phyloP scores from a whole-genome alignment of 2,329 filamentous ascomycete species.

The Pleomassaria siparia region DNA sequence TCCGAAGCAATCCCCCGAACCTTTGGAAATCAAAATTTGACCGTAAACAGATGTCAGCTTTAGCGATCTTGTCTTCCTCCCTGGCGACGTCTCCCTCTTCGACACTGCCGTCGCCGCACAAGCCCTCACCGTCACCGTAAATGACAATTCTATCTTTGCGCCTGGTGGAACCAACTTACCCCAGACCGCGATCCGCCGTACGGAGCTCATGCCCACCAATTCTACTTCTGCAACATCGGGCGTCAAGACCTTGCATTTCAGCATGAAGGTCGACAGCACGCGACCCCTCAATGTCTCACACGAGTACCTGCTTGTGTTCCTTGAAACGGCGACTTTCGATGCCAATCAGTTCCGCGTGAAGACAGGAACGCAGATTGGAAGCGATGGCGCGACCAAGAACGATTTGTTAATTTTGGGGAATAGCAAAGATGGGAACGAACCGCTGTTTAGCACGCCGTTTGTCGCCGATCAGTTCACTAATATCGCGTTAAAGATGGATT shows the following conservation, averaged over 20 bases:
- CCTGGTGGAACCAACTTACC: constrained; percentile 11
- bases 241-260: constrained; percentile 20
- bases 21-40: background rate
- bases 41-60: constrained; percentile 10
- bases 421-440: constrained; percentile 7
- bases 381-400: constrained; percentile 16
- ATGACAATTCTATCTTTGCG: constrained; percentile 20
- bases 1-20: too few relatives aligned
- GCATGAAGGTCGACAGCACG: constrained; percentile 12
- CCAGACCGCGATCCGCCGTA: constrained; percentile 18
- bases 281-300: constrained; percentile 17
- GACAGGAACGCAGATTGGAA: constrained; percentile 20
- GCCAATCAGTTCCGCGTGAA: constrained; percentile 13
- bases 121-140: constrained; percentile 16
- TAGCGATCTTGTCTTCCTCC: constrained; percentile 12
- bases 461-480: constrained; percentile 12
- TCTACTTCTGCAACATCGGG: constrained; percentile 6
- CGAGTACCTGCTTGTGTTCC: constrained; percentile 18
- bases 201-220: constrained; percentile 12
- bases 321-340: constrained; percentile 16
- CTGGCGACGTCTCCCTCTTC: constrained; percentile 8
- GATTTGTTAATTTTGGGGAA: constrained; percentile 16
- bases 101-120: constrained; percentile 11
- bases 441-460: constrained; percentile 16
- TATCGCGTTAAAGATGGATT: constrained; percentile 17